Evolutionary conservation across 2,329 filamentous ascomycete genomes (phyloP).

Genomic region (Fusarium pininemorale): DNA sequence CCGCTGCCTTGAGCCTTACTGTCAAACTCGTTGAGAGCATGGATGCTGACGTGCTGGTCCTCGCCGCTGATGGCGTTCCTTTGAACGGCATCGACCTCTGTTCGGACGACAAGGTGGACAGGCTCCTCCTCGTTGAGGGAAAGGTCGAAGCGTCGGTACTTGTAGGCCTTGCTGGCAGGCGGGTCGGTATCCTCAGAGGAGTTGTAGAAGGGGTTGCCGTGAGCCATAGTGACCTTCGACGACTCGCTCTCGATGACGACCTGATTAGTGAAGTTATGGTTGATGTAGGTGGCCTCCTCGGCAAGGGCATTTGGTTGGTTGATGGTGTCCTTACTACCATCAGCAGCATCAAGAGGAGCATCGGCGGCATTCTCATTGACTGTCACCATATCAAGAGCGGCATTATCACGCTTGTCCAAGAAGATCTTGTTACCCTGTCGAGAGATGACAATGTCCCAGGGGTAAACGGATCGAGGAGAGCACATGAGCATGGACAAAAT

Average conservation of each 20-base stretch:
- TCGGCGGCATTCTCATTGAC: conserved; percentile 99
- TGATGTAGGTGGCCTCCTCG: conserved; percentile 98
- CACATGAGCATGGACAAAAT: conserved; percentile 99
- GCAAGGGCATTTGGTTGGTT: conserved; percentile 94
- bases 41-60: conserved; percentile 90
- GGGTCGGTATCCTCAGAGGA: conserved; percentile 91
- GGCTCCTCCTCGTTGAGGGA: conserved; percentile 95
- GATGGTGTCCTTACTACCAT: conserved; percentile 92
- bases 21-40: conserved; percentile 99
- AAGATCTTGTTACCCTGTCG: conserved; percentile 96
- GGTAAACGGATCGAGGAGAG: conserved; percentile 93
- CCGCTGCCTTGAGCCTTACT: conserved; percentile 96
- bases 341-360: conserved; percentile 88
- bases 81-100: conserved; percentile 93
- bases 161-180: conserved; percentile 95
- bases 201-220: conserved; percentile 98
- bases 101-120: conserved; percentile 90
- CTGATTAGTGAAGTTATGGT: conserved; percentile 99
- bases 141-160: conserved; percentile 96
- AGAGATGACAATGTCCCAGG: conserved; percentile 96
- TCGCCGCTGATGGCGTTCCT: conserved; percentile 94
- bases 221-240: conserved; percentile 81
- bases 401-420: conserved; percentile 97
- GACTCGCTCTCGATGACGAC: conserved; percentile 84
- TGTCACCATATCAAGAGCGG: conserved; percentile 94